Base-by-base conservation (phyloP, 2,329 filamentous ascomycete species). In the Cercospora zeina region DNA sequence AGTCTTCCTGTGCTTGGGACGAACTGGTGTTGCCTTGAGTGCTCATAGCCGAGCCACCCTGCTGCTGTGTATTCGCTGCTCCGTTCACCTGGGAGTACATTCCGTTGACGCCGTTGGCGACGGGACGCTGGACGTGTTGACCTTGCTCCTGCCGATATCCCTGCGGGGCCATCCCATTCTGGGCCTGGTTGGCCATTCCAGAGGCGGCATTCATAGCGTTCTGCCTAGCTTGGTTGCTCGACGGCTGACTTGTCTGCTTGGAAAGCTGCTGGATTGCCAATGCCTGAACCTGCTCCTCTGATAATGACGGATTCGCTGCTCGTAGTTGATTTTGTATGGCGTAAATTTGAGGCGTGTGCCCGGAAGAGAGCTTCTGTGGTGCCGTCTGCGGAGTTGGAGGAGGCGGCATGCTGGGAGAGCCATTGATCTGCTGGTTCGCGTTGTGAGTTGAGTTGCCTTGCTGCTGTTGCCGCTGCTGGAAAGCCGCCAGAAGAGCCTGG, bases 291-390 rank as follows among this genome's bases (percentile, higher is more conserved):
- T 86, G 82, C 27, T 86, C 83, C 3, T 79, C 77, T 1, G 81
- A 76, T 65, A 83, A 74, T 59, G 79, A 78, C 1, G 83, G 83
- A 65, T 84, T 79, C 66, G 73, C 79, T 58, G 76, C 76, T 65
- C 82, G 80, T 14, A 85, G 78, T 39, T 82, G 80, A 63, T 79
- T 82, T 62, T 80, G 78, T 59, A 85, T 79, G 61, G 78, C 80
- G 59, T 80, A 82, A 62, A 86, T 81, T 8, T 80, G 80, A 13
- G 83, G 83, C 49, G 84, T 79, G 67, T 83, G 80, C 21, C 82
- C 81, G 54, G 77, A 82, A 21, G 79, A 82, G 47, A 85, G 76
- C 58, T 80, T 75, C 65, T 81, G 81, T 2, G 80, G 77, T 36
- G 62, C 51, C 37, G 62, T 64, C 2, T 60, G 65, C n/a, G 72